Percentiles rank a stretch among this genome's conserved stretches.
Evolutionary conservation across 768 basidiomycete genomes (phyloP).

Genomic region (Termitomyces sp.): DNA sequence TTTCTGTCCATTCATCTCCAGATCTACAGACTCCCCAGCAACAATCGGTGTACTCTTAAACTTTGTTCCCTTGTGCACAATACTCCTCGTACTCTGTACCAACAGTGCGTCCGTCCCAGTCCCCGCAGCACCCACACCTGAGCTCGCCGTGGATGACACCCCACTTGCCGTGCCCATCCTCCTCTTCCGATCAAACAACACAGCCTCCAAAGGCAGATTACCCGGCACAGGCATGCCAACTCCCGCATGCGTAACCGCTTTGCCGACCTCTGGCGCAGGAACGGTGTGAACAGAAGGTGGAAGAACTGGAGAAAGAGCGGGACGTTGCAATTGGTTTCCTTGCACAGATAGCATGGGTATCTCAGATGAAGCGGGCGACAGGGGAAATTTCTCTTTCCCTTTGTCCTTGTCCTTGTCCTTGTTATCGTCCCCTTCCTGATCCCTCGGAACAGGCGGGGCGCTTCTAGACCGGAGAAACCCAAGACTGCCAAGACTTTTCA

Average conservation of each 20-base stretch:
- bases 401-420: neutral
- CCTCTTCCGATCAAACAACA: constrained; percentile 62
- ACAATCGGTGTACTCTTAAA: constrained; percentile 76
- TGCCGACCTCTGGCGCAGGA: constrained; percentile 11
- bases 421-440: constrained; percentile 16
- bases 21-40: constrained; percentile 25
- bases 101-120: neutral
- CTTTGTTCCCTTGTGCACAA: constrained; percentile 41
- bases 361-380: neutral
- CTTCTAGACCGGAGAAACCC: constrained; percentile 51
- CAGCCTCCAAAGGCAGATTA: constrained; percentile 54
- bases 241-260: constrained; percentile 17
- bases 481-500: constrained; percentile 42
- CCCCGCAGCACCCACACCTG: neutral
- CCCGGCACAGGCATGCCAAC: constrained; percentile 38
- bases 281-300: neutral
- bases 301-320: neutral
- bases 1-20: constrained; percentile 6
- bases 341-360: neutral
- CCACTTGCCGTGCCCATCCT: constrained; percentile 27
- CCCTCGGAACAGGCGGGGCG: constrained; percentile 52
- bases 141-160: constrained; percentile 7
- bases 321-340: neutral
- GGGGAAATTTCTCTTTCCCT: neutral
- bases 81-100: constrained; percentile 5